A percentile compares a stretch with the other conserved stretches of the same genome.
phyloP scores from a whole-genome alignment of 176 grass and related monocot genomes.

The Eragrostis nindensis region DNA sequence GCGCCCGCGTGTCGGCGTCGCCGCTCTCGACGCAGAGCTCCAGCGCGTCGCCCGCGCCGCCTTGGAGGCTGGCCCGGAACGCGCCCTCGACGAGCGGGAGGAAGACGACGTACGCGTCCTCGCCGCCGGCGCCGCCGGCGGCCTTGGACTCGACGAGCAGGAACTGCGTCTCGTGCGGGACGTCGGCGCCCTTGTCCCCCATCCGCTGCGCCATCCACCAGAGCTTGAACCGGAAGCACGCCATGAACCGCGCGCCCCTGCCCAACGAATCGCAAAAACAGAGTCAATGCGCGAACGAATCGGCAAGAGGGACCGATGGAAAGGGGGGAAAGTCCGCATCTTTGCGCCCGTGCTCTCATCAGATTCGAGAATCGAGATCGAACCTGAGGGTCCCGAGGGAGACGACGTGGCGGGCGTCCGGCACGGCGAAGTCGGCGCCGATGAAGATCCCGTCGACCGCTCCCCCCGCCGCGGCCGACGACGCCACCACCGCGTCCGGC shows the following conservation, averaged over 20 bases:
- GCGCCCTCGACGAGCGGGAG: constrained; percentile 80
- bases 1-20: no score
- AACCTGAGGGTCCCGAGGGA: constrained; percentile 74
- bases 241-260: constrained; percentile 75
- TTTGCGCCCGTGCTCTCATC: neutral
- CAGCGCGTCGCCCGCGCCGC: constrained; percentile 58
- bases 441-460: constrained; percentile 80
- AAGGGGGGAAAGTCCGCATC: neutral
- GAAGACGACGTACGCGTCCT: constrained; percentile 64
- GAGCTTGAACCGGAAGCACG: constrained; percentile 94
- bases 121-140: constrained; percentile 1
- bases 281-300: neutral
- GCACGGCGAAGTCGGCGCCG: constrained; percentile 55
- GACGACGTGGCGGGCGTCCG: constrained; percentile 65
- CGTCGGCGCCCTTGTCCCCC: constrained; percentile 74
- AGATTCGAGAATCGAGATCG: neutral
- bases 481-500: constrained; percentile 53
- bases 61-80: constrained; percentile 82
- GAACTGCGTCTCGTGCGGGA: constrained; percentile 96
- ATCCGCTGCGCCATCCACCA: constrained; percentile 99
- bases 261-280: neutral
- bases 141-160: constrained; percentile 76
- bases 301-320: neutral
- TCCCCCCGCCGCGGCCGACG: constrained; percentile 57
- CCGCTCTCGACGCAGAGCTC: constrained; percentile 94